Percentiles rank a stretch among this genome's conserved stretches.
Evolutionary conservation across 371 early-diverging fungal species (phyloP).

Genomic region (Mortierella sp.): DNA sequence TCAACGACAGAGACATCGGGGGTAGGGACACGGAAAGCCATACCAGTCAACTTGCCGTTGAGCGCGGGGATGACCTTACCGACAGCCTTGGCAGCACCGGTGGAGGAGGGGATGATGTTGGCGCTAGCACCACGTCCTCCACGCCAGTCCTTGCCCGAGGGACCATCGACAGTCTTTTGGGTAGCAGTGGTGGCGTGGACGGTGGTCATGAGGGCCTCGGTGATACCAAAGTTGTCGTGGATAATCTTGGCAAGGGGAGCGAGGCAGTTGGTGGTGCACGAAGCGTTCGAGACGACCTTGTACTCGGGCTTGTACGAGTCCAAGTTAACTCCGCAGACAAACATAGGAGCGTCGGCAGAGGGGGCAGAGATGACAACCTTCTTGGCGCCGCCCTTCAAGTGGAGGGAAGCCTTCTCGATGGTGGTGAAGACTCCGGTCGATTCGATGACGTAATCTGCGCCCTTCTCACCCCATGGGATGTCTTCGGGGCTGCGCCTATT

Average conservation of each 20-base stretch:
- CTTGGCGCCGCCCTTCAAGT: slow-evolving; percentile 96
- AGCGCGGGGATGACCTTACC: slow-evolving; percentile 98
- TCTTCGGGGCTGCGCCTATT: slow-evolving; percentile 79
- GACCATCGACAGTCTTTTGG: slow-evolving; percentile 99
- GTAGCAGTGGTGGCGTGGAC: slow-evolving; percentile 99
- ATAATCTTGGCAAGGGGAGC: slow-evolving; percentile 99
- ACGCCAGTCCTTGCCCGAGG: slow-evolving; percentile 98
- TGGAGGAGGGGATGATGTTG: slow-evolving; percentile 99
- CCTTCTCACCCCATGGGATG: slow-evolving; percentile 93
- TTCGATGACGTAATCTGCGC: slow-evolving; percentile 98
- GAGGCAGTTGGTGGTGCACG: slow-evolving; percentile 99
- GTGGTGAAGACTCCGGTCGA: slow-evolving; percentile 99
- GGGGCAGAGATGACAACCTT: slow-evolving; percentile 99
- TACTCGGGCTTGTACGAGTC: slow-evolving; percentile 89
- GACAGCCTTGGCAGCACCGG: slow-evolving; percentile 99
- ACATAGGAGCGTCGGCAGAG: slow-evolving; percentile 92
- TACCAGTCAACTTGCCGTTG: slow-evolving; percentile 98
- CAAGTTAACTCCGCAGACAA: slow-evolving; percentile 95
- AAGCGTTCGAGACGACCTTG: slow-evolving; percentile 98
- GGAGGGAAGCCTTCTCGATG: slow-evolving; percentile 89
- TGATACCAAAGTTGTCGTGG: slow-evolving; percentile 94
- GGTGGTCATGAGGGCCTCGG: slow-evolving; percentile 96
- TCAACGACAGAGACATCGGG: slow-evolving; percentile 99
- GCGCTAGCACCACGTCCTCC: slow-evolving; percentile 95
- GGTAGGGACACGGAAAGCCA: slow-evolving; percentile 99